These are phyloP conservation scores for Anisodus tanguticus DNA, from an alignment of 257 asterid genomes.

Conservation along the genomic window DNA sequence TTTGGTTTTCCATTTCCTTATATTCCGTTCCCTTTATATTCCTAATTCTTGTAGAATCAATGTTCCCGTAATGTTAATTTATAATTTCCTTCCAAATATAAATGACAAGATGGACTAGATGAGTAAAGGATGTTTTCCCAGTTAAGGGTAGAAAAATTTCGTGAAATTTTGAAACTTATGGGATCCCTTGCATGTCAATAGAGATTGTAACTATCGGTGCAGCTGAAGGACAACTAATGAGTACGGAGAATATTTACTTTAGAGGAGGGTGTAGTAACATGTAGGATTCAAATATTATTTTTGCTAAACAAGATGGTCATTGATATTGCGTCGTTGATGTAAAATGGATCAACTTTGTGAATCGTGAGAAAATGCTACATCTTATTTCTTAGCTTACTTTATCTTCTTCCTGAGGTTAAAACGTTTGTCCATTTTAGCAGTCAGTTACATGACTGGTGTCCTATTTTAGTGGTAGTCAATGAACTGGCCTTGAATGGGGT, in stretches of 20 bases:
- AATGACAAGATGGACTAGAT: background rate
- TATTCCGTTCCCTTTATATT: too few species aligned
- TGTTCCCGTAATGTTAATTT: background rate
- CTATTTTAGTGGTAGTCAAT: background rate
- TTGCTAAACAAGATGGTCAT: background rate
- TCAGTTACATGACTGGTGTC: background rate
- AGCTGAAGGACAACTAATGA: background rate
- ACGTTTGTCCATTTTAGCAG: background rate
- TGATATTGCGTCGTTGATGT: background rate
- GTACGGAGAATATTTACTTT: background rate
- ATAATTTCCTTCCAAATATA: background rate
- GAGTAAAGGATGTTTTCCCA: background rate
- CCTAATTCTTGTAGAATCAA: background rate
- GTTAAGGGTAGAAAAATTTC: background rate
- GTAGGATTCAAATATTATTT: background rate
- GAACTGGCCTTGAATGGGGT: slow-evolving; percentile 16
- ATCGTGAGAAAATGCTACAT: background rate
- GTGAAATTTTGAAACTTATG: background rate
- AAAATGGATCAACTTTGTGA: background rate
- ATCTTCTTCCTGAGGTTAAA: background rate
- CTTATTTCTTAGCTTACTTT: background rate
- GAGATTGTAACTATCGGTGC: background rate
- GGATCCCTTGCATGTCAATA: background rate
- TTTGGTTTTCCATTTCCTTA: background rate
- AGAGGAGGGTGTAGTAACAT: background rate